phyloP scores from a whole-genome alignment of 1,139 yeast genomes.

The Pichia sp. region DNA sequence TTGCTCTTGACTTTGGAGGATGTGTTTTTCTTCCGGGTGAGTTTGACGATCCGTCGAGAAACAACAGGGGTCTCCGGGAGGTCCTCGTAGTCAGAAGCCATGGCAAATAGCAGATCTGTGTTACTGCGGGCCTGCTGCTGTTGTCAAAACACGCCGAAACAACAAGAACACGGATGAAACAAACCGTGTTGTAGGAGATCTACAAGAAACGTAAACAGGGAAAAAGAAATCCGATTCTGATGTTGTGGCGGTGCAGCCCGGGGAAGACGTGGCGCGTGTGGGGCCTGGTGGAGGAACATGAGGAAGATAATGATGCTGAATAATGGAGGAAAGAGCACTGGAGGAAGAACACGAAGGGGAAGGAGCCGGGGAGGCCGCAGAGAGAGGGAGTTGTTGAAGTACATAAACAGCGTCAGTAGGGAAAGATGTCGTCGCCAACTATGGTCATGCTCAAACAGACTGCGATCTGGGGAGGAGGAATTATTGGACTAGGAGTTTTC shows the following conservation, averaged over 20 bases:
- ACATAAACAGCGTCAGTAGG: not conserved
- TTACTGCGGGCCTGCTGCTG: not conserved
- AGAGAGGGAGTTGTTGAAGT: too few species aligned
- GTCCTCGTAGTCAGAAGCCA: slow-evolving; percentile 12
- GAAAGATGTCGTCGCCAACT: slow-evolving; percentile 14
- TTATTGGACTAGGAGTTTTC: slow-evolving; percentile 64
- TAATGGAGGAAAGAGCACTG: not conserved
- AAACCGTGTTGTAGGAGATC: not conserved
- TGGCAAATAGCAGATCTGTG: not conserved
- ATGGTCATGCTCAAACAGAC: slow-evolving; percentile 25
- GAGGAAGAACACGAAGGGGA: not conserved
- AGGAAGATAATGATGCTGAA: not conserved
- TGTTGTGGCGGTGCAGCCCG: not conserved
- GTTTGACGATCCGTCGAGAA: slow-evolving; percentile 2
- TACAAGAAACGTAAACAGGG: not conserved
- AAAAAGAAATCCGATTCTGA: not conserved
- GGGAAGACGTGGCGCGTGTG: not conserved
- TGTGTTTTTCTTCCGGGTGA: not conserved
- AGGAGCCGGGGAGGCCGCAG: not conserved
- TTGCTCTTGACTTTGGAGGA: not conserved
- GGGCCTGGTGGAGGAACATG: not conserved
- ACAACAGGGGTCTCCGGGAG: slow-evolving; percentile 6
- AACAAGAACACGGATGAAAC: not conserved
- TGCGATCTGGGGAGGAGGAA: slow-evolving; percentile 47
- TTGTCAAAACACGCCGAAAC: not conserved